A percentile compares a stretch with the other conserved stretches of the same genome.
Conservation (phyloP, 2,329 filamentous ascomycete genomes). For the Monosporascus sp. region DNA sequence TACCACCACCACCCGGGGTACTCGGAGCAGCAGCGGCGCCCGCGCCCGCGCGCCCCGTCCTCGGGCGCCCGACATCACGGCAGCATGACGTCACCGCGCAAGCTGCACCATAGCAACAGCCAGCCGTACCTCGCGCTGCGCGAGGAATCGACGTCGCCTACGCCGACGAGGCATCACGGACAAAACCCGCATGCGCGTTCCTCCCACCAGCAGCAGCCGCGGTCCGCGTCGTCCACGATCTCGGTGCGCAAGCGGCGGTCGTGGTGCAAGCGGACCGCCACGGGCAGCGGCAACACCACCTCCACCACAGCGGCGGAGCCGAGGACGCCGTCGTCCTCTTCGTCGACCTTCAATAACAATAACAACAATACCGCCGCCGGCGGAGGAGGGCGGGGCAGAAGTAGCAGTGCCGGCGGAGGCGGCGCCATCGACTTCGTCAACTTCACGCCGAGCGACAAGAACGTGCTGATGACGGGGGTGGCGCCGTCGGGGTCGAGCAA, state of each 20-base stretch:
- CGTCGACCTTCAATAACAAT: slow-evolving; percentile 1
- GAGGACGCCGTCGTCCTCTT: slow-evolving; percentile 9
- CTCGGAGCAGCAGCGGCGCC: slow-evolving; percentile 35
- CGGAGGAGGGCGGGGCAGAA: not conserved
- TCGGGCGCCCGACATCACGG: slow-evolving; percentile 45
- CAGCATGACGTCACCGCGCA: slow-evolving; percentile 35
- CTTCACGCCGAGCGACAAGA: slow-evolving; percentile 75
- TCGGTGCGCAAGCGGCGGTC: slow-evolving; percentile 32
- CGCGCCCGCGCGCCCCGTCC: slow-evolving; percentile 48
- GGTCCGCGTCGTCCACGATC: slow-evolving; percentile 12
- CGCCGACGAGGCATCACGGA: slow-evolving; percentile 23
- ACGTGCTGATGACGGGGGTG: slow-evolving; percentile 78
- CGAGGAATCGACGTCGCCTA: slow-evolving; percentile 31
- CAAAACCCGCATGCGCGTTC: not conserved
- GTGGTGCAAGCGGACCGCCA: slow-evolving; percentile 16
- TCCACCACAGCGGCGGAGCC: slow-evolving; percentile 3
- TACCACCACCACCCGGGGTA: slow-evolving; percentile 14
- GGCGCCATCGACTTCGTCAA: slow-evolving; percentile 69
- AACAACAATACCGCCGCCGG: not conserved
- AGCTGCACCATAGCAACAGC: slow-evolving; percentile 30
- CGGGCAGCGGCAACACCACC: not conserved
- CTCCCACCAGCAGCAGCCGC: not conserved
- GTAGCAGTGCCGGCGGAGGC: slow-evolving; percentile 19
- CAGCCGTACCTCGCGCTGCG: slow-evolving; percentile 14
- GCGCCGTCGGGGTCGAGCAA: slow-evolving; percentile 88